Base-by-base conservation (phyloP, 192 early-diverging fungal genomes). In the Coemansia guatemalensis region DNA sequence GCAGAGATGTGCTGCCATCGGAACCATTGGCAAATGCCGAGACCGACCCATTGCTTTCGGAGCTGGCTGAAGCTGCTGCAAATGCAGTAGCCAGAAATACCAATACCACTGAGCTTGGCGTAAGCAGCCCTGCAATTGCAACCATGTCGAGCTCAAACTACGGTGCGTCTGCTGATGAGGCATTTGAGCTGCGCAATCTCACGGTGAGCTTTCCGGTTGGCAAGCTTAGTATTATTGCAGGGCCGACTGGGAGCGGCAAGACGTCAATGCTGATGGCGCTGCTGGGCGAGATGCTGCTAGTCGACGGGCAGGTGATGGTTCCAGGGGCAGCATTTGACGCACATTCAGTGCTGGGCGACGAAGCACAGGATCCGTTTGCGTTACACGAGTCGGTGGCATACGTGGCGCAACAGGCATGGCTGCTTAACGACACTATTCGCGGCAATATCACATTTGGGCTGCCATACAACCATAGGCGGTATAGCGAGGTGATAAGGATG, bases 381-480 rank as follows among this genome's bases (percentile, higher is more conserved):
- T 18, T 64, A 39, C 65, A 63, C 24, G 68, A 76, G 61, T 67
- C 74, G 3, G 74, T 96, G 50, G 94, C 96, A 0, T 98, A 93
- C 71, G 94, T 93, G 3, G 87, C 95, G 22, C 96, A 98, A 68
- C 57, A 83, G 70, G 82, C 87, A 39, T 89, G 87, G 87, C 67
- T 93, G 21, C 88, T 86, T 52, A 90, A 90, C 60, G 85, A 84
- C 47, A 89, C 86, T 0, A 87, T 96, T 51, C 82, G 84, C 41
- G 86, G 89, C n/a, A 96, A 96, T 71, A 97, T 99, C 58, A 55
- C 87, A 14, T 98, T 99, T 77, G 94, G 95, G 17, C 62, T 78
- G 2, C 78, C 82, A 1, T 96, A 82, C 52, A 84, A 97, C 57
- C 74, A 87, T 57, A 82, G 82, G 26, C 88, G 90, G 11, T 99